Conservation (phyloP, 805 yeast species). For the Teunomyces barrocoloradensis region DNA sequence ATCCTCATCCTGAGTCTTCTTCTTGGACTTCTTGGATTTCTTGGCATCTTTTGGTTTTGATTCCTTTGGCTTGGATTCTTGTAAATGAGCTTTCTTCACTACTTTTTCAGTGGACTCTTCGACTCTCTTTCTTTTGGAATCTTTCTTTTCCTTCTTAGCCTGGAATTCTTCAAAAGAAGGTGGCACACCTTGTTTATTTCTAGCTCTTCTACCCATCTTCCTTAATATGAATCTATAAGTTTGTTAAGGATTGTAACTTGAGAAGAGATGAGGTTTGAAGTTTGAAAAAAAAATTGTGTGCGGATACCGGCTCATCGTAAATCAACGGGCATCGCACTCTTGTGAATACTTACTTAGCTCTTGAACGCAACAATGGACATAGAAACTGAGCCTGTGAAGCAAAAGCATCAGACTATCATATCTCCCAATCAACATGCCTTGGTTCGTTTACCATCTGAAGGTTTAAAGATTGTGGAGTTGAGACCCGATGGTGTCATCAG, state of each 20-base stretch:
- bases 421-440: slow-evolving; percentile 54
- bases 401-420: slow-evolving; percentile 27
- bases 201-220: slow-evolving; percentile 87
- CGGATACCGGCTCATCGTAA: slow-evolving; percentile 2
- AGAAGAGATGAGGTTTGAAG: slow-evolving; percentile 5
- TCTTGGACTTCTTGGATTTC: slow-evolving; percentile 18
- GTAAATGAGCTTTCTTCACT: slow-evolving; percentile 12
- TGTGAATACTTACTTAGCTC: not conserved
- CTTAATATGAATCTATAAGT: not conserved
- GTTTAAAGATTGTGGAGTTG: slow-evolving; percentile 68
- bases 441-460: slow-evolving; percentile 78
- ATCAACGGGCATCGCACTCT: slow-evolving; percentile 2
- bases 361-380: not conserved
- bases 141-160: slow-evolving; percentile 24
- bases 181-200: slow-evolving; percentile 90
- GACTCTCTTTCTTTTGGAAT: slow-evolving; percentile 12
- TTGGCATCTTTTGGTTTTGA: slow-evolving; percentile 17
- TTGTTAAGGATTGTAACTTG: not conserved
- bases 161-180: slow-evolving; percentile 85
- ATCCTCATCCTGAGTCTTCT: slow-evolving; percentile 34
- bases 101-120: slow-evolving; percentile 17
- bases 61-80: slow-evolving; percentile 19
- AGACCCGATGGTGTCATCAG: slow-evolving; percentile 58
- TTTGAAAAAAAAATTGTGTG: slow-evolving; percentile 3
- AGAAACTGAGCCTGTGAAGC: slow-evolving; percentile 5